Evolutionary conservation across 192 early-diverging fungal species (phyloP).

Genomic region (Podila horticola): DNA sequence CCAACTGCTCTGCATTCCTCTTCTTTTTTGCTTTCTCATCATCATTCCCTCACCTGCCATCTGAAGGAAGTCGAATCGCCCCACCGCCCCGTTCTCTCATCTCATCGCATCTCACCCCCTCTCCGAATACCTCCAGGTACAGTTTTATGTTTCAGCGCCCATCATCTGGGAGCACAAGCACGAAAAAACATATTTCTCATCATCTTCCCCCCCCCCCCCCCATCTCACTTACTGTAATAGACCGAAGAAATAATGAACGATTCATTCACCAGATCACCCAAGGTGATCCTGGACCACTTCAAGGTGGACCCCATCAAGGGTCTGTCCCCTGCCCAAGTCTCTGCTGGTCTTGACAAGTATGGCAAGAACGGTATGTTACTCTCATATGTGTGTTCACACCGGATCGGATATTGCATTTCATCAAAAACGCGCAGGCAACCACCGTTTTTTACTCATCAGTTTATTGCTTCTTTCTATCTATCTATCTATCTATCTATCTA

Average conservation of each 20-base stretch:
- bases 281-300: conserved; percentile 75
- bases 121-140: too few relatives aligned
- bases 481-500: neutral
- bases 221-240: neutral
- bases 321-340: conserved; percentile 71
- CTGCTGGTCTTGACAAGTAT: conserved; percentile 67
- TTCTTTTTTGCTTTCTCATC: neutral
- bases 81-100: too few relatives aligned
- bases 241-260: conserved; percentile 66
- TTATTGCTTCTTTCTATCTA: too few relatives aligned
- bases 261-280: conserved; percentile 66
- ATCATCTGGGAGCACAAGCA: too few relatives aligned
- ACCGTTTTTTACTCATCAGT: too few relatives aligned
- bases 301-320: conserved; percentile 74
- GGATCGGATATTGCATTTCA: too few relatives aligned
- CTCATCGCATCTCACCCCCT: too few relatives aligned
- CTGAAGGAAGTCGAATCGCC: too few relatives aligned
- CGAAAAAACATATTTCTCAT: neutral
- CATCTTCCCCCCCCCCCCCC: neutral
- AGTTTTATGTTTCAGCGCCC: too few relatives aligned
- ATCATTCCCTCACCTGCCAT: neutral
- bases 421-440: too few relatives aligned
- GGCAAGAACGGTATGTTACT: conserved; percentile 79
- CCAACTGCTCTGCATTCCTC: too few relatives aligned
- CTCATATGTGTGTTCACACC: too few relatives aligned